These are phyloP conservation scores for Endoconidiophora laricicola DNA, from an alignment of 2,329 filamentous ascomycete species.

Conservation along the genomic window DNA sequence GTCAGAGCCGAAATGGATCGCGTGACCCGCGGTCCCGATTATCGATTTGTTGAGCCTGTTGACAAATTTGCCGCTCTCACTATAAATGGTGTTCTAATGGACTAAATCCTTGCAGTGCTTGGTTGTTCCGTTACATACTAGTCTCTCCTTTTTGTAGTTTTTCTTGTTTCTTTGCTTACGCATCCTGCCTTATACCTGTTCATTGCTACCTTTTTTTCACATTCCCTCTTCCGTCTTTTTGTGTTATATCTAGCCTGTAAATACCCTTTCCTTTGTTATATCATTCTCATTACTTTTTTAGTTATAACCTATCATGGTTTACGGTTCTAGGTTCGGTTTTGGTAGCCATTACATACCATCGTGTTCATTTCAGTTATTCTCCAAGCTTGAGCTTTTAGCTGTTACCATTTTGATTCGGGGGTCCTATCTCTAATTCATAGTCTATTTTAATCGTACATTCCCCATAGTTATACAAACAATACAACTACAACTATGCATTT, in stretches of 20 bases:
- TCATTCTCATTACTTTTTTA: too few relatives aligned
- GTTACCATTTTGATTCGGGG: neutral
- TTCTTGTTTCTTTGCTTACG: neutral
- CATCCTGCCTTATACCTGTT: neutral
- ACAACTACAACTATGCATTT: neutral
- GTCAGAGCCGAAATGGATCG: conserved; percentile 38
- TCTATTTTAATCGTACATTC: neutral
- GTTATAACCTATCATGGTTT: too few relatives aligned
- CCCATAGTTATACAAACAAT: neutral
- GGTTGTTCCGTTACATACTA: too few relatives aligned
- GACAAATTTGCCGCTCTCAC: conserved; percentile 28
- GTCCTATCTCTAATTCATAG: neutral
- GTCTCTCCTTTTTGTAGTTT: too few relatives aligned
- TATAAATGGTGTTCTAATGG: conserved; percentile 24
- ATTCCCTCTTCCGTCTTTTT: neutral
- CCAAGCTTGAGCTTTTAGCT: conserved; percentile 1
- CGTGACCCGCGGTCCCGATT: conserved; percentile 27
- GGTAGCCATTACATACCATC: too few relatives aligned
- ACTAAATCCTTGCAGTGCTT: conserved; percentile 14
- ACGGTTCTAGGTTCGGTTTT: too few relatives aligned
- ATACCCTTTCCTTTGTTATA: too few relatives aligned
- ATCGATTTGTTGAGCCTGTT: conserved; percentile 27
- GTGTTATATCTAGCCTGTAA: neutral
- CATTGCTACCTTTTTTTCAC: too few relatives aligned
- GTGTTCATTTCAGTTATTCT: neutral